Evolutionary conservation across 805 yeast species (phyloP).

Genomic region (Zygoascus biomembranicola): DNA sequence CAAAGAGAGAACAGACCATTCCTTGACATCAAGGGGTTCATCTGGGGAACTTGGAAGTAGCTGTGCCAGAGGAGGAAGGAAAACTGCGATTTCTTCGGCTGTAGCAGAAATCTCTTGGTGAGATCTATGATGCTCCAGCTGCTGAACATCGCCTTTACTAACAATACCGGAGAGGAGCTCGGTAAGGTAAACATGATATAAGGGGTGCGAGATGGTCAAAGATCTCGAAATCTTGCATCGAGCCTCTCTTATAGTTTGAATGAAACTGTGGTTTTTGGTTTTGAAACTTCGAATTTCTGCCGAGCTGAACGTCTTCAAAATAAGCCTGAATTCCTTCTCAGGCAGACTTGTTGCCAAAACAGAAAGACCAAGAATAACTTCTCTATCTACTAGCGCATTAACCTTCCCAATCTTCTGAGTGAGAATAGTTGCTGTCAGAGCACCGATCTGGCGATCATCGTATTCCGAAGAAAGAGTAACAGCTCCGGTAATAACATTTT

Average conservation of each 20-base stretch:
- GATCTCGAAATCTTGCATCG: slow-evolving; percentile 12
- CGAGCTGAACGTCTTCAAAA: slow-evolving; percentile 50
- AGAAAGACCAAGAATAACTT: slow-evolving; percentile 56
- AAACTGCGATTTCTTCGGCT: slow-evolving; percentile 60
- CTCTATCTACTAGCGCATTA: slow-evolving; percentile 40
- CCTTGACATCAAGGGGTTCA: slow-evolving; percentile 35
- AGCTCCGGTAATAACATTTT: slow-evolving; percentile 62
- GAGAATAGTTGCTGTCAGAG: slow-evolving; percentile 71
- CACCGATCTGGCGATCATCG: slow-evolving; percentile 63
- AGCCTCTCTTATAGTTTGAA: slow-evolving; percentile 19
- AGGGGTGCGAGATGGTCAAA: slow-evolving; percentile 29
- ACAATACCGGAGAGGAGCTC: slow-evolving; percentile 62
- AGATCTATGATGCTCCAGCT: slow-evolving; percentile 69
- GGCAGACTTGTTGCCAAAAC: slow-evolving; percentile 53
- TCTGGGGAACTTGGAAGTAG: slow-evolving; percentile 54
- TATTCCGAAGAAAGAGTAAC: slow-evolving; percentile 58
- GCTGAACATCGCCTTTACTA: slow-evolving; percentile 71
- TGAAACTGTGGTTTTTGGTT: slow-evolving; percentile 30
- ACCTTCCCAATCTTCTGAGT: slow-evolving; percentile 58
- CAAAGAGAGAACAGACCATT: slow-evolving; percentile 45
- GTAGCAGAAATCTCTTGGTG: slow-evolving; percentile 32
- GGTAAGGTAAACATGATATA: slow-evolving; percentile 49
- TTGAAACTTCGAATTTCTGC: slow-evolving; percentile 39
- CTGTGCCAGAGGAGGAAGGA: slow-evolving; percentile 66
- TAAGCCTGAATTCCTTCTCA: slow-evolving; percentile 57